Evolutionary conservation across 306 rosid genomes (phyloP).

Genomic region (Sechiopsis laciniata): DNA sequence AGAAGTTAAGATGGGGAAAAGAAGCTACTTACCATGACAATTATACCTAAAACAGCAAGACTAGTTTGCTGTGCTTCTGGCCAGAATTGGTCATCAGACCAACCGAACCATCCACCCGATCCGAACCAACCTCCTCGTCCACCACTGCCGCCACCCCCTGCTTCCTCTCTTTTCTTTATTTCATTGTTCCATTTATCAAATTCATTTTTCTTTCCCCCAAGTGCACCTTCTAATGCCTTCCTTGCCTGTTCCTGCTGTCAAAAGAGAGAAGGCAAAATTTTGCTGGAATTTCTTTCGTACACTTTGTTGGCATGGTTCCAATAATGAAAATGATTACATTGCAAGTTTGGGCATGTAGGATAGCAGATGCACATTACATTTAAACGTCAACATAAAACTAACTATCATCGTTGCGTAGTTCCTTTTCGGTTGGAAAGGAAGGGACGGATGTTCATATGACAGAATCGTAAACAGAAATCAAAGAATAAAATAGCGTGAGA

Average conservation of each 20-base stretch:
- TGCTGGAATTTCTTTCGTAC: not conserved
- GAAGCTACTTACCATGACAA: slow-evolving; percentile 53
- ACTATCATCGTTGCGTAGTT: not conserved
- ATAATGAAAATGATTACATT: not conserved
- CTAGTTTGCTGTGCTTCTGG: slow-evolving; percentile 68
- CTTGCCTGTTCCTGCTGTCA: slow-evolving; percentile 74
- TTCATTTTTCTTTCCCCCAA: slow-evolving; percentile 86
- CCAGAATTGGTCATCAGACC: slow-evolving; percentile 74
- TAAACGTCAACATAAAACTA: not conserved
- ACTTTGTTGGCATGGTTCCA: not conserved
- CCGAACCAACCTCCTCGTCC: slow-evolving; percentile 99
- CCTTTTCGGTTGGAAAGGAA: not conserved
- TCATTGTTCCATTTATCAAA: slow-evolving; percentile 83
- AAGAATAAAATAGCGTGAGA: too few relatives aligned
- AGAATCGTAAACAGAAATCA: too few relatives aligned
- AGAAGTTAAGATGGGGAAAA: not conserved
- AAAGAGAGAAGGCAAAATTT: slow-evolving; percentile 6
- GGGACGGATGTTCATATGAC: slow-evolving; percentile 1
- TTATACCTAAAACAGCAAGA: slow-evolving; percentile 63
- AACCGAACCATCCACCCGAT: slow-evolving; percentile 74
- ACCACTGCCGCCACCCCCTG: slow-evolving; percentile 58
- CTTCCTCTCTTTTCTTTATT: slow-evolving; percentile 81
- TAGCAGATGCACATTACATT: not conserved
- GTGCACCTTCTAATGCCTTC: slow-evolving; percentile 92
- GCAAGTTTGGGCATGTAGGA: not conserved